phyloP scores from a whole-genome alignment of 495 filamentous ascomycete genomes.

The Neurospora cerealis region DNA sequence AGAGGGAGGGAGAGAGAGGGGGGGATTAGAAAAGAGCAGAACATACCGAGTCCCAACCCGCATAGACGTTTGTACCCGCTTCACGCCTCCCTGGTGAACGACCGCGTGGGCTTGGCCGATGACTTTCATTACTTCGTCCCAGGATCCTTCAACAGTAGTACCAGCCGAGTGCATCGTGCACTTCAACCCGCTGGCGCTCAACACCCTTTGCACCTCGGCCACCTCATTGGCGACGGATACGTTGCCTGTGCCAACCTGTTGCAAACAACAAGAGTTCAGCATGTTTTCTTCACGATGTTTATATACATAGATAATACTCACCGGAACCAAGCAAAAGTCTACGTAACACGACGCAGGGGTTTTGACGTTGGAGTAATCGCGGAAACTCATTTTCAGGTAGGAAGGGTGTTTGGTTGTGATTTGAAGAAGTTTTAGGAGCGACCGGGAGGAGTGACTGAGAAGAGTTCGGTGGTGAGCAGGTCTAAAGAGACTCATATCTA shows the following conservation, averaged over 20 bases:
- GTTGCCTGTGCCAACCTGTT: slow-evolving; percentile 67
- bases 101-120: slow-evolving; percentile 86
- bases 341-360: slow-evolving; percentile 61
- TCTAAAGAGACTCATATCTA: neutral
- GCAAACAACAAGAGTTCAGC: neutral
- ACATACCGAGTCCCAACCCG: slow-evolving; percentile 70
- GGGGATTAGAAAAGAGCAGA: neutral
- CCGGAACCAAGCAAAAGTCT: slow-evolving; percentile 78
- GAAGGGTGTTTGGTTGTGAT: neutral
- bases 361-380: slow-evolving; percentile 34
- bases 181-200: slow-evolving; percentile 65
- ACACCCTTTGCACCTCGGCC: slow-evolving; percentile 78
- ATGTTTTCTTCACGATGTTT: neutral
- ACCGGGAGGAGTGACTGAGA: neutral
- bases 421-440: neutral
- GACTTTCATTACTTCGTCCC: slow-evolving; percentile 79
- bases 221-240: slow-evolving; percentile 81
- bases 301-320: slow-evolving; percentile 24
- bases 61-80: slow-evolving; percentile 84
- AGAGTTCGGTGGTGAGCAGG: neutral
- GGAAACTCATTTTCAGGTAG: neutral
- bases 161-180: slow-evolving; percentile 89
- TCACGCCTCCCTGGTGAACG: slow-evolving; percentile 70
- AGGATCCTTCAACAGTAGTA: slow-evolving; percentile 85
- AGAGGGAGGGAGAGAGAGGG: neutral